Evolutionary conservation across 257 asterid species (phyloP).

Genomic region (Solanum pimpinellifolium): DNA sequence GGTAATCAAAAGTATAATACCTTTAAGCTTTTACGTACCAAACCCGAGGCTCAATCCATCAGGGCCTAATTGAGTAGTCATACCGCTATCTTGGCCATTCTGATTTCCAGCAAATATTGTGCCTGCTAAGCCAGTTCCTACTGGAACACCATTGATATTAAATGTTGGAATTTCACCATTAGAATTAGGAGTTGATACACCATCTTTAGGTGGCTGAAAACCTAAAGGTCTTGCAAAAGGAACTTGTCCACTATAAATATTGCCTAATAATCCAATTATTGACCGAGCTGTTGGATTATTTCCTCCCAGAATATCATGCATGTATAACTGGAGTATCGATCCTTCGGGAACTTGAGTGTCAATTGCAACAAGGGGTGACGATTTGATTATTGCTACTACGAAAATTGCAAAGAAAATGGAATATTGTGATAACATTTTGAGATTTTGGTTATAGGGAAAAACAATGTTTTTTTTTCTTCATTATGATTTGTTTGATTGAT

Average conservation of each 20-base stretch:
- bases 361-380: slow-evolving; percentile 8
- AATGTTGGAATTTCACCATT: slow-evolving; percentile 64
- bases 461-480: not conserved
- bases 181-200: slow-evolving; percentile 69
- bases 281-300: slow-evolving; percentile 81
- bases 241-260: slow-evolving; percentile 79
- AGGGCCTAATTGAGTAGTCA: slow-evolving; percentile 18
- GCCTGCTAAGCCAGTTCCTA: slow-evolving; percentile 73
- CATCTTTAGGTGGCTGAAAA: slow-evolving; percentile 41
- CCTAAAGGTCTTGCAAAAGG: slow-evolving; percentile 91
- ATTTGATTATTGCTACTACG: slow-evolving; percentile 18
- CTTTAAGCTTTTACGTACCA: slow-evolving; percentile 5
- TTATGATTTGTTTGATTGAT: not conserved
- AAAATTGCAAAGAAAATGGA: slow-evolving; percentile 15
- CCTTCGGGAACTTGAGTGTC: slow-evolving; percentile 8
- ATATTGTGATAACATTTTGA: slow-evolving; percentile 24
- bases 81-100: not conserved
- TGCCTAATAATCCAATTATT: slow-evolving; percentile 66
- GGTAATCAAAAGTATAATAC: not conserved
- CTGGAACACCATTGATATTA: slow-evolving; percentile 50
- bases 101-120: slow-evolving; percentile 33
- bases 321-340: slow-evolving; percentile 52
- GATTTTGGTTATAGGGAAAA: not conserved
- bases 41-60: slow-evolving; percentile 44
- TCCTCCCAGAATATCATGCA: slow-evolving; percentile 90